Evolutionary conservation across 2,329 filamentous ascomycete genomes (phyloP).

Genomic region (Reticulascus tulasneorum): DNA sequence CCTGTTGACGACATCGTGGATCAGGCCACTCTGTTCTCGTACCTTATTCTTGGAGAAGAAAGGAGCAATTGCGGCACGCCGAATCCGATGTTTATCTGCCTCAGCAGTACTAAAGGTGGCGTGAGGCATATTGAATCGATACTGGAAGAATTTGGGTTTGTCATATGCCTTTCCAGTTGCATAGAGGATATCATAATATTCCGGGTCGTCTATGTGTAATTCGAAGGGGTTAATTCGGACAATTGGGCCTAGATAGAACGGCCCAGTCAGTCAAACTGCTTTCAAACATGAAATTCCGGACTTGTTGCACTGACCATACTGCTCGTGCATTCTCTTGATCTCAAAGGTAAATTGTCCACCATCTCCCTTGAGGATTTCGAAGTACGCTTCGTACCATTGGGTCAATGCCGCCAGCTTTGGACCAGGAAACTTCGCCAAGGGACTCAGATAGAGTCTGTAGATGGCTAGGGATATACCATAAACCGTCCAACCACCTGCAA

Average conservation of each 20-base stretch:
- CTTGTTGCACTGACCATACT: constrained; percentile 10
- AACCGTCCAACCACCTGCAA: too few relatives aligned
- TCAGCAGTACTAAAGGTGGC: constrained; percentile 26
- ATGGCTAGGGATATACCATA: constrained; percentile 5
- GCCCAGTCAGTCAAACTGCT: not conserved
- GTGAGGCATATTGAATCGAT: constrained; percentile 5
- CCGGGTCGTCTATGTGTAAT: constrained; percentile 22
- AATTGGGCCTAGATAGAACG: constrained; percentile 22
- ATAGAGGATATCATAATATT: constrained; percentile 20
- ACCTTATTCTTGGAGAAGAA: constrained; percentile 27
- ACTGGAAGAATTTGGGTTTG: constrained; percentile 2
- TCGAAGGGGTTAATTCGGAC: constrained; percentile 32
- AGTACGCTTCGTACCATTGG: constrained; percentile 7
- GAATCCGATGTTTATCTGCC: constrained; percentile 27
- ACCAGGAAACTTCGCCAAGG: constrained; percentile 18
- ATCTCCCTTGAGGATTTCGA: not conserved
- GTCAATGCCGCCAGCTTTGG: constrained; percentile 17
- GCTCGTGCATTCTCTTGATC: constrained; percentile 8
- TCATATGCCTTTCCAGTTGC: constrained; percentile 1
- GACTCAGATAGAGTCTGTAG: constrained; percentile 18
- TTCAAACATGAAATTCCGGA: not conserved
- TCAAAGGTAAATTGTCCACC: constrained; percentile 3
- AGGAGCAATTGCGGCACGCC: constrained; percentile 28
- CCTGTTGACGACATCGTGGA: constrained; percentile 6
- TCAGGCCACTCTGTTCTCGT: not conserved